These are phyloP conservation scores for Aspergillus kassunensis DNA, from an alignment of 495 filamentous ascomycete species.

Conservation along the genomic window DNA sequence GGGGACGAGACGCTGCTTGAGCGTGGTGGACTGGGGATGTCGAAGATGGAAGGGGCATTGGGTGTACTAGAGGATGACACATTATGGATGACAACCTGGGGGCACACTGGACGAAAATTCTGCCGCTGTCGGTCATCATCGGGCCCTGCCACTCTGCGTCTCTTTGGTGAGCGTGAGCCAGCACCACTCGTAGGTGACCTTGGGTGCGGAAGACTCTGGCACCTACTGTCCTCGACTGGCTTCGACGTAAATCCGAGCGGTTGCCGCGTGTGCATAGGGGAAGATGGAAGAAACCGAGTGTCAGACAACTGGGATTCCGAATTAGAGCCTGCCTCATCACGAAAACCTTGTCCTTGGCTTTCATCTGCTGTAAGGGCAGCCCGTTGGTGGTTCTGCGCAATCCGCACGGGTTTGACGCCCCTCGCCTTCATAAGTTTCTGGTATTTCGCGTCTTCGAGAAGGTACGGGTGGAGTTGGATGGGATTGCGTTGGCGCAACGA, in stretches of 20 bases:
- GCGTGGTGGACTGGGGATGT: constrained; percentile 41
- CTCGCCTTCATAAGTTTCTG: constrained; percentile 53
- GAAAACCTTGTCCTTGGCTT: constrained; percentile 43
- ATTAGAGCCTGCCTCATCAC: constrained; percentile 23
- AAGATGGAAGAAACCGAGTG: constrained; percentile 17
- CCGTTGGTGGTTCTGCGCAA: constrained; percentile 28
- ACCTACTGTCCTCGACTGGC: not conserved
- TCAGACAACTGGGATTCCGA: constrained; percentile 33
- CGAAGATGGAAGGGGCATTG: constrained; percentile 17
- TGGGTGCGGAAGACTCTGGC: not conserved
- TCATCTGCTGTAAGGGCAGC: constrained; percentile 36
- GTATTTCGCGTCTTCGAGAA: constrained; percentile 65
- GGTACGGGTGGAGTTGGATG: constrained; percentile 72
- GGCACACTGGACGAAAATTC: constrained; percentile 7
- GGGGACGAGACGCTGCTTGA: constrained; percentile 32
- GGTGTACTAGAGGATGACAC: constrained; percentile 10
- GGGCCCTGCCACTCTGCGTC: constrained; percentile 31
- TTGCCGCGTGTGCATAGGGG: constrained; percentile 14
- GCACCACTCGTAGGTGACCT: constrained; percentile 1
- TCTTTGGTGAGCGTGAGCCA: constrained; percentile 21
- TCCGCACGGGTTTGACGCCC: constrained; percentile 59
- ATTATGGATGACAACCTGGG: constrained; percentile 29
- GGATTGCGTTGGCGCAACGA: constrained; percentile 65
- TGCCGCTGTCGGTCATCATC: constrained; percentile 11
- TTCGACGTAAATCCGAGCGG: not conserved